Percentiles rank a stretch among this genome's conserved stretches.
These are phyloP conservation scores for Pichia californica DNA, from an alignment of 805 yeast species.

Conservation along the genomic window DNA sequence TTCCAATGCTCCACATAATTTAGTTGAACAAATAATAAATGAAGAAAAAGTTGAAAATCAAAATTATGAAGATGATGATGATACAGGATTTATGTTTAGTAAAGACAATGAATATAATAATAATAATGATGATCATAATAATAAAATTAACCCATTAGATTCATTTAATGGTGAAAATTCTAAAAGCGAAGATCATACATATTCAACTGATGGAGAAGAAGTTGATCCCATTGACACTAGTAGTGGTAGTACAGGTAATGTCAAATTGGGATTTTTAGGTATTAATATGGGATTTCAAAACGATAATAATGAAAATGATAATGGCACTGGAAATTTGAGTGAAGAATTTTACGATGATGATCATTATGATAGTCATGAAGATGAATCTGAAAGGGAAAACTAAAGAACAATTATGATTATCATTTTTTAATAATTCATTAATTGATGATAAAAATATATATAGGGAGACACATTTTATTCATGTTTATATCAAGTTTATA, in stretches of 20 bases:
- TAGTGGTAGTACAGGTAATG: background rate
- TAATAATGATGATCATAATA: conserved; percentile 7
- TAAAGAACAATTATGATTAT: too few species aligned
- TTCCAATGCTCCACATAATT: conserved; percentile 5
- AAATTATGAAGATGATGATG: conserved; percentile 2
- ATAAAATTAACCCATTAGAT: too few species aligned
- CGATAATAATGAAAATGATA: too few species aligned
- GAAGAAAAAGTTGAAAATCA: background rate
- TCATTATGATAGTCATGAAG: conserved; percentile 8
- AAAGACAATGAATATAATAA: background rate
- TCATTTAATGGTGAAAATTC: conserved; percentile 2
- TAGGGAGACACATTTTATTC: too few species aligned
- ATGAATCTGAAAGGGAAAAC: conserved; percentile 1
- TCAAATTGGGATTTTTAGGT: conserved; percentile 14
- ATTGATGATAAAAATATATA: too few species aligned
- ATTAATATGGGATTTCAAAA: conserved; percentile 8
- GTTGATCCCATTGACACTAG: too few species aligned
- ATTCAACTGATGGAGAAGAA: too few species aligned
- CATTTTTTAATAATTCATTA: too few species aligned
- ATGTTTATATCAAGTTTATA: too few species aligned
- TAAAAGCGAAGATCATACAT: too few species aligned
- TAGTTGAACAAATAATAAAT: conserved; percentile 2
- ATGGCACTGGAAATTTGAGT: background rate
- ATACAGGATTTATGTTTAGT: too few species aligned
- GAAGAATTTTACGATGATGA: conserved; percentile 9